These are phyloP conservation scores for Lactuca sativa DNA, from an alignment of 129 eudicot species.

Conservation along the genomic window DNA sequence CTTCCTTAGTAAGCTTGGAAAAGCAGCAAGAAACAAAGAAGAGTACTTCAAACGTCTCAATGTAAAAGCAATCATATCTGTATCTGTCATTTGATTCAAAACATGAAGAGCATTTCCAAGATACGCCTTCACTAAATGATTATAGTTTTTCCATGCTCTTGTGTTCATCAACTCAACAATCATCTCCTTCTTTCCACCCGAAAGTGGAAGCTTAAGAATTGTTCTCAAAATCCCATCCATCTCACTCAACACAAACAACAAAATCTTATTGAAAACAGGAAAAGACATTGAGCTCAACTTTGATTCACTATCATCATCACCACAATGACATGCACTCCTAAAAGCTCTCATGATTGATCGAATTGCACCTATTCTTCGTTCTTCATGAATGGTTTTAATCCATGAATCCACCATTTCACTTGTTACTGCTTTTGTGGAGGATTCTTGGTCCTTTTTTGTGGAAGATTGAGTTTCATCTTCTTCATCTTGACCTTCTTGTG, in stretches of 20 bases:
- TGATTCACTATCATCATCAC: conserved; percentile 67
- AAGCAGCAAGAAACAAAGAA: conserved; percentile 84
- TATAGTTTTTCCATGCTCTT: conserved; percentile 81
- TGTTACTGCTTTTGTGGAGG: conserved; percentile 57
- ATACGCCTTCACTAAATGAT: conserved; percentile 79
- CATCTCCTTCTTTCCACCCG: conserved; percentile 84
- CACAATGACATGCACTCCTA: conserved; percentile 89
- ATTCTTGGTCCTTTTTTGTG: conserved; percentile 38
- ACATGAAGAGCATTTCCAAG: conserved; percentile 93
- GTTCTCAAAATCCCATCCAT: conserved; percentile 85
- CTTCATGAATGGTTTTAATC: conserved; percentile 55
- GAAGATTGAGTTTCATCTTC: conserved; percentile 29
- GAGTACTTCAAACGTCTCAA: conserved; percentile 68
- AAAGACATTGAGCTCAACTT: conserved; percentile 81
- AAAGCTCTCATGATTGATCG: conserved; percentile 84
- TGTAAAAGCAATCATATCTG: conserved; percentile 81
- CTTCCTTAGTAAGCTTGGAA: conserved; percentile 84
- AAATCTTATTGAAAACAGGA: conserved; percentile 80
- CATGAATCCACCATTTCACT: conserved; percentile 92
- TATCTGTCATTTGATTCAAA: conserved; percentile 91
- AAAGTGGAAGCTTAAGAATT: conserved; percentile 65
- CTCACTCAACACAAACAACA: conserved; percentile 68
- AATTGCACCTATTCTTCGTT: conserved; percentile 63
- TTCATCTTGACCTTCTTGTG: conserved; percentile 40
- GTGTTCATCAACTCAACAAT: conserved; percentile 52